Percentiles rank a stretch among this genome's conserved stretches.
phyloP scores from a whole-genome alignment of 2,329 filamentous ascomycete species.

The Phyllosticta ampelicida region DNA sequence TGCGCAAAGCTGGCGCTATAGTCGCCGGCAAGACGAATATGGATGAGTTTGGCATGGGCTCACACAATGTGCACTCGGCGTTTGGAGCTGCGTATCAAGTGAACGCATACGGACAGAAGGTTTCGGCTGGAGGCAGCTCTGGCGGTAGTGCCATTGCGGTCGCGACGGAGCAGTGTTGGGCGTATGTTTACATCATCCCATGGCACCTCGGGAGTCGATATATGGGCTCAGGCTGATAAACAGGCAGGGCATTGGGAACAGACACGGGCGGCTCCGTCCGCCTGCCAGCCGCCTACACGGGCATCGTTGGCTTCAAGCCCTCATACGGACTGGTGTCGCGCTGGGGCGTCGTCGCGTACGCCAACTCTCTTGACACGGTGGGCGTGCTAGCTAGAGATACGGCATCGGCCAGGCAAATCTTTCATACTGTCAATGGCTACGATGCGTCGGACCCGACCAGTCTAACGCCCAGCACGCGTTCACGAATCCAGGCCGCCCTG shows the following conservation, averaged over 20 bases:
- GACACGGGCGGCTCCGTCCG: constrained; percentile 88
- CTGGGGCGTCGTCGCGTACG: constrained; percentile 81
- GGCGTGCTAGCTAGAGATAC: constrained; percentile 57
- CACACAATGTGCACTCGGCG: constrained; percentile 59
- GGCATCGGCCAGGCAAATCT: constrained; percentile 34
- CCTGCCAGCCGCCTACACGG: constrained; percentile 78
- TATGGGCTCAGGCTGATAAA: constrained; percentile 13
- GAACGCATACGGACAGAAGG: constrained; percentile 32
- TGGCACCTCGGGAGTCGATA: background rate
- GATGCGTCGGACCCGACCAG: constrained; percentile 69
- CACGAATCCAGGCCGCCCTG: constrained; percentile 19
- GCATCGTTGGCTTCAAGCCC: constrained; percentile 77
- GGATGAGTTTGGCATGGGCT: constrained; percentile 95
- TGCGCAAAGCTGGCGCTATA: constrained; percentile 51
- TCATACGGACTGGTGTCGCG: constrained; percentile 81
- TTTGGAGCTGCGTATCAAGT: constrained; percentile 44
- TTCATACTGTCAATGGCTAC: constrained; percentile 44
- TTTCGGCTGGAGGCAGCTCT: constrained; percentile 72
- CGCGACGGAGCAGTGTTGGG: constrained; percentile 49
- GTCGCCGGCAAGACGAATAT: constrained; percentile 78
- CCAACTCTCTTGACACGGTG: constrained; percentile 86
- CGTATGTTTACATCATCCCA: constrained; percentile 30
- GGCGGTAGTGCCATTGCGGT: constrained; percentile 88
- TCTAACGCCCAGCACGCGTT: constrained; percentile 46
- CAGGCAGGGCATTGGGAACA: constrained; percentile 62